Percentiles rank a stretch among this genome's conserved stretches.
Evolutionary conservation across 2,329 filamentous ascomycete species (phyloP).

Genomic region (Elsinoe necatrix): DNA sequence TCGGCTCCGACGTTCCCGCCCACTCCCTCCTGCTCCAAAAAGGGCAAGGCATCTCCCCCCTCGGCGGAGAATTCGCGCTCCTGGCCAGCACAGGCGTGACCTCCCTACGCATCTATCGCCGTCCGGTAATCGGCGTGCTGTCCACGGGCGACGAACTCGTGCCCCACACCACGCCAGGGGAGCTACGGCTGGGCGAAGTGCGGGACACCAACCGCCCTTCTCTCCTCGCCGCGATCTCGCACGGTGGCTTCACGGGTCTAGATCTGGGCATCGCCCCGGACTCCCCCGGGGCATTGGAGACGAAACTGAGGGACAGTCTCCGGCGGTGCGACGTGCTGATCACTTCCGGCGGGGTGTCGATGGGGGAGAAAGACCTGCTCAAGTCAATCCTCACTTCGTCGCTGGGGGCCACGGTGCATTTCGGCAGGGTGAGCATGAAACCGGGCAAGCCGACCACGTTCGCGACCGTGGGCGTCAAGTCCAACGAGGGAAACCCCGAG

Average conservation of each 20-base stretch:
- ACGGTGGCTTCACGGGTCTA: slow-evolving; percentile 67
- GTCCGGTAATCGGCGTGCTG: slow-evolving; percentile 73
- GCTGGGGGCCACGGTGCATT: slow-evolving; percentile 88
- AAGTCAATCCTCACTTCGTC: slow-evolving; percentile 91
- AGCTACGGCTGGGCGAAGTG: slow-evolving; percentile 71
- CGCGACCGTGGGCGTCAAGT: slow-evolving; percentile 67
- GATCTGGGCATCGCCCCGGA: slow-evolving; percentile 83
- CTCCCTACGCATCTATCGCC: slow-evolving; percentile 62
- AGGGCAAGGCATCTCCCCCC: slow-evolving; percentile 74
- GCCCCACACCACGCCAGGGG: slow-evolving; percentile 55
- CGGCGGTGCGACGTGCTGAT: slow-evolving; percentile 71
- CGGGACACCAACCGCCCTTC: slow-evolving; percentile 89
- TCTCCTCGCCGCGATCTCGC: slow-evolving; percentile 65
- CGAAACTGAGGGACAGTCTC: slow-evolving; percentile 65
- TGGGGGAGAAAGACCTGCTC: slow-evolving; percentile 94
- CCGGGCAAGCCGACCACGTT: slow-evolving; percentile 97
- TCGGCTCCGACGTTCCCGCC: slow-evolving; percentile 75
- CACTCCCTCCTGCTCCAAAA: slow-evolving; percentile 62
- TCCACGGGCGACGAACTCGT: slow-evolving; percentile 96
- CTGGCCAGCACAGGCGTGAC: slow-evolving; percentile 74
- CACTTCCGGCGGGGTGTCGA: slow-evolving; percentile 89
- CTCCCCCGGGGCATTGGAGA: slow-evolving; percentile 63
- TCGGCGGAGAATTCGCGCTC: slow-evolving; percentile 85
- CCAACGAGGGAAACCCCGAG: slow-evolving; percentile 44
- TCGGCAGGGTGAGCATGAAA: slow-evolving; percentile 95